phyloP scores from a whole-genome alignment of 352 stramenopile species.

The Pythium brachiatum region DNA sequence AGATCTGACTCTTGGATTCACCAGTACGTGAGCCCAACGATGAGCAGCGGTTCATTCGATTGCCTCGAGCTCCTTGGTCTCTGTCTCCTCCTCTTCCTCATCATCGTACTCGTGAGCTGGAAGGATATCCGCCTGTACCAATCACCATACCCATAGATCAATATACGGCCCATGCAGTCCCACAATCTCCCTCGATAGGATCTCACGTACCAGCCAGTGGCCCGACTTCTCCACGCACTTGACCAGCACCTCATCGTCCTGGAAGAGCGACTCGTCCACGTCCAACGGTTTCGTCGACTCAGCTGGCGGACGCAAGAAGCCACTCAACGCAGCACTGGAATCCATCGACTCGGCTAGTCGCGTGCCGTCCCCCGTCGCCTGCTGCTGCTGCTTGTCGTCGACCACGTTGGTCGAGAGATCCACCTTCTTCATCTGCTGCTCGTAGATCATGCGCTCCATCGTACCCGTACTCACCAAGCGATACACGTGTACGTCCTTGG shows the following conservation, averaged over 20 bases:
- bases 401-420: slow-evolving; percentile 75
- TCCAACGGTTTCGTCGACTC: slow-evolving; percentile 31
- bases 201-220: slow-evolving; percentile 53
- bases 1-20: slow-evolving; percentile 1
- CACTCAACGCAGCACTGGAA: slow-evolving; percentile 35
- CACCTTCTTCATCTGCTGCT: slow-evolving; percentile 89
- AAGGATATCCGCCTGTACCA: slow-evolving; percentile 37
- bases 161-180: slow-evolving; percentile 6
- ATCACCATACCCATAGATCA: background rate
- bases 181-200: background rate
- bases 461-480: slow-evolving; percentile 90
- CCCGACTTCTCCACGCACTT: slow-evolving; percentile 55
- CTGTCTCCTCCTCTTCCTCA: slow-evolving; percentile 11
- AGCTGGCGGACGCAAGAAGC: slow-evolving; percentile 54
- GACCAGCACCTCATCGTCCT: slow-evolving; percentile 55
- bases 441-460: slow-evolving; percentile 92
- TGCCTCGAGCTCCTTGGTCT: background rate
- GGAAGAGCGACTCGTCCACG: slow-evolving; percentile 37
- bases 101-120: slow-evolving; percentile 35
- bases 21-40: too few species aligned
- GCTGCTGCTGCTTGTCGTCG: slow-evolving; percentile 38
- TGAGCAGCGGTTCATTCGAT: background rate
- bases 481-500: slow-evolving; percentile 90
- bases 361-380: background rate
- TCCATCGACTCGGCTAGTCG: slow-evolving; percentile 7